Conservation (phyloP, 768 basidiomycete genomes). For the Rhodotorula toruloides region DNA sequence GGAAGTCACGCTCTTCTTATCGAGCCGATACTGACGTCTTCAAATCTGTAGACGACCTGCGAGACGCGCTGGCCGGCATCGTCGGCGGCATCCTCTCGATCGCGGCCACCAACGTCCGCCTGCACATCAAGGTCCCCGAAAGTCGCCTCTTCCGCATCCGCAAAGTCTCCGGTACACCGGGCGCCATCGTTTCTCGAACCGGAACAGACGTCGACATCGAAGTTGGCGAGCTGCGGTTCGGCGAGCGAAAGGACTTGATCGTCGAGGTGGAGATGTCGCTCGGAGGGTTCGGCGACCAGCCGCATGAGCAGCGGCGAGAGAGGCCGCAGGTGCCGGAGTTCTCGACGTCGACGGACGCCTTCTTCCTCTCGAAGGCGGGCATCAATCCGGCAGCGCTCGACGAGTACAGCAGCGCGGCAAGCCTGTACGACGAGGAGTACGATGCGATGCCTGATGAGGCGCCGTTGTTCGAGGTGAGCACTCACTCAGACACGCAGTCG, state of each 20-base stretch:
- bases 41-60: constrained; percentile 59
- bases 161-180: constrained; percentile 86
- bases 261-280: constrained; percentile 80
- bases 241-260: constrained; percentile 96
- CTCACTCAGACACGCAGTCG: not conserved
- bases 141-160: constrained; percentile 83
- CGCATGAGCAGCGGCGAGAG: constrained; percentile 22
- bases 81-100: constrained; percentile 96
- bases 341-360: constrained; percentile 80
- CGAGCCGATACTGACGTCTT: not conserved
- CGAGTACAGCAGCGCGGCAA: constrained; percentile 35
- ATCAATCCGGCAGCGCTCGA: constrained; percentile 36
- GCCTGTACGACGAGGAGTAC: constrained; percentile 42
- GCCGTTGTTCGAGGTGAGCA: constrained; percentile 72
- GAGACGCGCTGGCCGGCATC: constrained; percentile 85
- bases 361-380: constrained; percentile 52
- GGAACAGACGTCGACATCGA: constrained; percentile 94
- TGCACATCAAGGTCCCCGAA: constrained; percentile 91
- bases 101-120: constrained; percentile 83
- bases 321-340: not conserved
- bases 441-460: constrained; percentile 96
- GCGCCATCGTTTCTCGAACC: constrained; percentile 79
- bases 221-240: constrained; percentile 85
- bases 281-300: constrained; percentile 8
- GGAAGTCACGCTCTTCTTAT: not conserved